Base-by-base conservation (phyloP, 2,329 filamentous ascomycete species). In the Penicillium janthinellum region DNA sequence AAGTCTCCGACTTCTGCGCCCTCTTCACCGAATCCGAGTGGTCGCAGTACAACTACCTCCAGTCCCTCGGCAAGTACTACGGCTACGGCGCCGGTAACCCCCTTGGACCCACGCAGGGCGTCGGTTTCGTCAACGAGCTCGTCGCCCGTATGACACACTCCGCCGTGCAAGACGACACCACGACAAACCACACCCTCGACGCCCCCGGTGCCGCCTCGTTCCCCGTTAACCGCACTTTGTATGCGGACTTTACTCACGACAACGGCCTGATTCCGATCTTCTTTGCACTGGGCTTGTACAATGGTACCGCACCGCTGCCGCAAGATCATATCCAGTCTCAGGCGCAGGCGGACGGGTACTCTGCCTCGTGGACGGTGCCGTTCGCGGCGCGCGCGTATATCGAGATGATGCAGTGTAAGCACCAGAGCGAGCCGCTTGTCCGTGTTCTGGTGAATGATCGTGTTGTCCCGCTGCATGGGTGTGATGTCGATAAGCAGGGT, bases 191-290 rank as follows among this genome's bases (percentile, higher is more conserved):
- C 38, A 96, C 92, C 0, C 82, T 96, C 0, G 90, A 96, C 72
- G 78, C 78, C 10, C 48, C 61, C 5, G 81, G 86, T 59, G 77
- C 83, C 0, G 71, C 76, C 6, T 93, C 90, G 0, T 97, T 96
- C 70, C 92, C 93, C 0, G 78, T 96, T 0, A 82, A 84, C 62
- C 76, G 79, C 45, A 78, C 78, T 11, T 77, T 96, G 1, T 97
- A 96, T 70, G 92, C 91, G 0, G 93, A 97, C 75, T 96, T 97
- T 72, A 91, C 88, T 63, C 93, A 97, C 75, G 93, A 97, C 76
- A 96, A 96, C 74, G 88, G 90, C 71, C 92, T 97, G 87, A 86
- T 85, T 34, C 84, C 84, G 7, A 86, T 96, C 6, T 90, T 90
- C 71, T 87, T 86, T 5, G 91, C 92, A 0, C 72, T 97, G 64